Conservation (phyloP, 345 rosid genomes). For the Toxicodendron radicans region DNA sequence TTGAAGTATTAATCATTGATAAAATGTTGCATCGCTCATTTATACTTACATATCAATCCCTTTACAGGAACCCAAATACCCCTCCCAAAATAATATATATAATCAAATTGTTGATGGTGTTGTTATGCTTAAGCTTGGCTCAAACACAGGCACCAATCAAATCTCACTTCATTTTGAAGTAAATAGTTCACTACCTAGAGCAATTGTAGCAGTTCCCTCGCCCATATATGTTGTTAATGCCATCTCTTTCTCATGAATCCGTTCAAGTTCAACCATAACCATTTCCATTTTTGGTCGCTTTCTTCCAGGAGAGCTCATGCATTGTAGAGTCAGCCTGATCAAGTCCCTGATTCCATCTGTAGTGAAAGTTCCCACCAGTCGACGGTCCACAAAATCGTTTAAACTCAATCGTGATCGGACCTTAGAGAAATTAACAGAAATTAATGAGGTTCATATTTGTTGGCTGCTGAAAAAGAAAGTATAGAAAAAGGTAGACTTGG, state of each 20-base stretch:
- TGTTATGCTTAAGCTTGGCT: slow-evolving; percentile 20
- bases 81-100: background rate
- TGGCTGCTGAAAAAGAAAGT: no score
- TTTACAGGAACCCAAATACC: slow-evolving; percentile 13
- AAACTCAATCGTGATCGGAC: slow-evolving; percentile 37
- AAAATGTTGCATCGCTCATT: background rate
- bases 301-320: slow-evolving; percentile 44
- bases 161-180: slow-evolving; percentile 22
- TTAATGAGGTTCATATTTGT: no score
- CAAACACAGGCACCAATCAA: slow-evolving; percentile 6
- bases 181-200: slow-evolving; percentile 68
- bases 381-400: slow-evolving; percentile 49
- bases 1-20: background rate
- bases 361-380: slow-evolving; percentile 53
- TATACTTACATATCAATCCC: slow-evolving; percentile 19
- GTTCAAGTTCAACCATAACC: slow-evolving; percentile 51
- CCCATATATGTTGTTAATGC: slow-evolving; percentile 59
- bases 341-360: slow-evolving; percentile 45
- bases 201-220: slow-evolving; percentile 46
- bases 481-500: no score
- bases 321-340: slow-evolving; percentile 42
- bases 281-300: slow-evolving; percentile 47
- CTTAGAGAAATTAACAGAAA: slow-evolving; percentile 24
- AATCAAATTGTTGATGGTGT: slow-evolving; percentile 9
- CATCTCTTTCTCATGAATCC: slow-evolving; percentile 51